These are phyloP conservation scores for Stemphylium beticola DNA, from an alignment of 2,329 filamentous ascomycete species.

Conservation along the genomic window DNA sequence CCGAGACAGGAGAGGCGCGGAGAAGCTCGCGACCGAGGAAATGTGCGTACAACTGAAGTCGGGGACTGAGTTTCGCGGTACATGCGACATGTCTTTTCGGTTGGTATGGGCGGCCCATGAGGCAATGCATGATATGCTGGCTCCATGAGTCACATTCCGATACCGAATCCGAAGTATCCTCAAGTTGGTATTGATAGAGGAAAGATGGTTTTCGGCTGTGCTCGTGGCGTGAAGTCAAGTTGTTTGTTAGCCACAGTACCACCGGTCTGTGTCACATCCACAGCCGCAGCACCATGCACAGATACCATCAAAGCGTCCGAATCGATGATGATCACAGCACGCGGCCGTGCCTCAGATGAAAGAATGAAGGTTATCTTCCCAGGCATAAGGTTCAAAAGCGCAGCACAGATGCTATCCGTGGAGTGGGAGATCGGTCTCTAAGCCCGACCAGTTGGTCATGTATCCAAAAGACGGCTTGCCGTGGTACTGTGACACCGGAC, in stretches of 20 bases:
- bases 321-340: slow-evolving; percentile 1
- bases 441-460: slow-evolving; percentile 17
- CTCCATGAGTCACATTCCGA: slow-evolving; percentile 2
- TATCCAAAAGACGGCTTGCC: slow-evolving; percentile 11
- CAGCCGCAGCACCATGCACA: slow-evolving; percentile 8
- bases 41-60: slow-evolving; percentile 10
- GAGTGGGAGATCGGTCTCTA: slow-evolving; percentile 11
- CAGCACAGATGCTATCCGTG: slow-evolving; percentile 20
- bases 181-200: neutral
- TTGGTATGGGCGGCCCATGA: neutral
- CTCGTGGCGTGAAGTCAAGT: slow-evolving; percentile 8
- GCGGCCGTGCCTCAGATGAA: slow-evolving; percentile 5
- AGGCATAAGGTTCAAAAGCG: slow-evolving; percentile 15
- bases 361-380: slow-evolving; percentile 11
- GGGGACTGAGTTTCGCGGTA: slow-evolving; percentile 5
- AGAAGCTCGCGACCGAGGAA: slow-evolving; percentile 18
- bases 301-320: slow-evolving; percentile 3
- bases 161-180: neutral
- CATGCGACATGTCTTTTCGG: slow-evolving; percentile 9
- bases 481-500: slow-evolving; percentile 21
- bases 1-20: slow-evolving; percentile 18
- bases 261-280: neutral
- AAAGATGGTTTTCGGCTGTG: neutral
- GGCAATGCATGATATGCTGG: slow-evolving; percentile 9
- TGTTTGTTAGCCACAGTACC: neutral